Base-by-base conservation (phyloP, 2,329 filamentous ascomycete genomes). In the Didymella glomerata region DNA sequence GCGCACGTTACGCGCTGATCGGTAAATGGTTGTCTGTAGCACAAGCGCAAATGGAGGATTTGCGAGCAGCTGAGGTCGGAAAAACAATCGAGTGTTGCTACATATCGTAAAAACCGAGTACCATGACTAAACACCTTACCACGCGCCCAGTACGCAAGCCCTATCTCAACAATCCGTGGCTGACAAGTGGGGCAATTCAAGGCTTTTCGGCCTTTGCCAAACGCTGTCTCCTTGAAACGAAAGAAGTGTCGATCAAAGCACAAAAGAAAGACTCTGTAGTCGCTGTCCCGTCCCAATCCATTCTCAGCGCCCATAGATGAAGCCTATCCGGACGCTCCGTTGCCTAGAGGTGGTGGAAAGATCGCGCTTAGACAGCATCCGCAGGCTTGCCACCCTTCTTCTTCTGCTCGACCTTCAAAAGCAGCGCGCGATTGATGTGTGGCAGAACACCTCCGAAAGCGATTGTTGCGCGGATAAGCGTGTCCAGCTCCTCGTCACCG, bases 391-490 rank as follows among this genome's bases (percentile, higher is more conserved):
- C 86, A 83, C 92, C 92, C 90, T 97, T 97, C 90, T 96, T 96
- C 83, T 96, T 96, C 82, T 96, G 91, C 82, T 97, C 93, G 55
- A 96, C 93, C 88, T 97, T 97, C 78, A 96, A 86, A 71, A 99
- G 85, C 69, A 99, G 84, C 14, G 95, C 95, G 72, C 95, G 91
- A 85, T 99, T 98, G 88, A 99, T 99, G 82, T 97, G 94, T 66
- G 95, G 95, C 75, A 99, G 84, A 27, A 99, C 95, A 90, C 95
- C 95, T 84, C 95, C 95, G 71, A 96, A 98, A 61, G 95, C 95
- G 75, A 99, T 99, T 64, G 95, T 99, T 57, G 95, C 95, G 73
- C 93, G 91, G 78, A 99, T 98, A 58, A 99, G 85, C 24, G 93
- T 98, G 79, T 99, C 95, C 71, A 99, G 86, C 81, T 99, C 95